Base-by-base conservation (phyloP, 352 stramenopile genomes). In the Saprolegnia diclina region DNA sequence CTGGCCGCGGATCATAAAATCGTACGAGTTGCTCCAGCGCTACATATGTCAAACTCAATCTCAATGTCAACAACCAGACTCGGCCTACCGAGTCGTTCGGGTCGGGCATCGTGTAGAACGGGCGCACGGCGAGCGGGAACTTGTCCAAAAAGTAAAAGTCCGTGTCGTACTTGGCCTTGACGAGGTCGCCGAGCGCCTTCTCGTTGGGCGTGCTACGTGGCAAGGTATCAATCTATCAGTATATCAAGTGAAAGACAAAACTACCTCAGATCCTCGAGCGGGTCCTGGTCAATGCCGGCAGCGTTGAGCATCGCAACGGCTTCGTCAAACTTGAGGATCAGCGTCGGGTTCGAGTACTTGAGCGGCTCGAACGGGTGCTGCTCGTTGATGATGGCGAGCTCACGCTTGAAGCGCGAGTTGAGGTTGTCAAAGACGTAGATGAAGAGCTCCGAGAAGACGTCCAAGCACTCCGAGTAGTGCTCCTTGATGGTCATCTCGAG, bases 111-210 rank as follows among this genome's bases (percentile, higher is more conserved):
- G 97, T 99, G 88, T 99, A 99, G 81, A 99, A 99, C 65, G 97
- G 97, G 78, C 97, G 90, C 71, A 99, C 95, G 26, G 85, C 75
- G n/a, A 99, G 76, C 37, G 97, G 97, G 85, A 99, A 99, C 86
- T 99, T 99, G 91, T 99, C 97, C 78, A 99, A 92, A 66, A 99
- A 99, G 87, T 98, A 99, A 77, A 99, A 99, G 81, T 99, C 97
- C 68, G 97, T 99, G 62, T 92, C 90, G 77, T 99, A 99, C 85
- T 99, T 99, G 62, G 97, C 91, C 76, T 96, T 95, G 18, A 99
- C 94, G 48, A 97, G 83, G 54, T 85, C 78, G 63, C 96, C 95
- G 45, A 99, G 91, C 73, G 90, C 96, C 82, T 99, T 99, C 79
- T 99, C 97, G 77, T 99, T 98, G 78, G 97, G 92, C 37, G 96